Evolutionary conservation across 2,329 filamentous ascomycete genomes (phyloP).

Genomic region (Pleoardoris graminearum): DNA sequence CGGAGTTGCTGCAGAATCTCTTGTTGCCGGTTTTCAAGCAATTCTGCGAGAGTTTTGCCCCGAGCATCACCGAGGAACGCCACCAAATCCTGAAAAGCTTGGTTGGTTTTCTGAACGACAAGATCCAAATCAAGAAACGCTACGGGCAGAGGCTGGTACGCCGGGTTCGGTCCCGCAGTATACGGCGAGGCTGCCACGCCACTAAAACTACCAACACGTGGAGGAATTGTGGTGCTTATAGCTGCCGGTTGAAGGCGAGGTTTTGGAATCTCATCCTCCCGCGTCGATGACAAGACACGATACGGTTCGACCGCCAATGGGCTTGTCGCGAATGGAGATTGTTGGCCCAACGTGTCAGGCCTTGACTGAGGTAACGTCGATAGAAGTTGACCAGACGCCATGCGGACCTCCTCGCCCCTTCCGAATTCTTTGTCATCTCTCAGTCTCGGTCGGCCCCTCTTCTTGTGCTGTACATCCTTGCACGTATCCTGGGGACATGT

Average conservation of each 20-base stretch:
- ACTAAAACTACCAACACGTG: constrained; percentile 24
- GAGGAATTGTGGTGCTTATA: constrained; percentile 18
- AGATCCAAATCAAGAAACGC: constrained; percentile 55
- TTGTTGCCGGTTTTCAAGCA: constrained; percentile 48
- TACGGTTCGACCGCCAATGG: constrained; percentile 31
- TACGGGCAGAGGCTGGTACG: constrained; percentile 36
- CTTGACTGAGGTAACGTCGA: constrained; percentile 25
- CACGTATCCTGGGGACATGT: constrained; percentile 64
- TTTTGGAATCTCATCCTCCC: constrained; percentile 23
- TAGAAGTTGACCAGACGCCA: constrained; percentile 29
- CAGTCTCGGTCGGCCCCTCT: constrained; percentile 75
- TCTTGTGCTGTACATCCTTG: constrained; percentile 84
- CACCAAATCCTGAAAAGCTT: constrained; percentile 50
- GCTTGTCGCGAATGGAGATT: constrained; percentile 24
- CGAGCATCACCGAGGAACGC: constrained; percentile 43
- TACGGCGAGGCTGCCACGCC: constrained; percentile 24
- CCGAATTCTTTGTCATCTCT: constrained; percentile 59
- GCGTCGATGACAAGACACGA: constrained; percentile 22
- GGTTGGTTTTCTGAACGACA: constrained; percentile 51
- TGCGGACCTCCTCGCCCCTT: constrained; percentile 34
- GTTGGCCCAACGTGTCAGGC: constrained; percentile 26
- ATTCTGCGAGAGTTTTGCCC: constrained; percentile 48
- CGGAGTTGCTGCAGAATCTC: constrained; percentile 51
- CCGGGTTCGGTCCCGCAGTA: constrained; percentile 27
- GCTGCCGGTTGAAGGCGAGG: constrained; percentile 18